phyloP scores from a whole-genome alignment of 805 yeast genomes.

The Starmera dryadoides region DNA sequence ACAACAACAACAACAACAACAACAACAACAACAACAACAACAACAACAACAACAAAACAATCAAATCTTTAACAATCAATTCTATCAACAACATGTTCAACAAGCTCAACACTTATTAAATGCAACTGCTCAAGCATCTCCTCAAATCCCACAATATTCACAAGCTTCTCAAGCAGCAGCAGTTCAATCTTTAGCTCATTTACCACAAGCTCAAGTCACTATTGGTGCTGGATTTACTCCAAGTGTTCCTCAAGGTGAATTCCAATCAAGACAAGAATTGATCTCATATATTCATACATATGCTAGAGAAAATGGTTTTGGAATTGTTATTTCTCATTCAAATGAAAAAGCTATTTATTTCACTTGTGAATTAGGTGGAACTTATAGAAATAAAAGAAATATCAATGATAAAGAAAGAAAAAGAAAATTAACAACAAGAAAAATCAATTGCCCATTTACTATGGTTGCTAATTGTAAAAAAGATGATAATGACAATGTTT shows the following conservation, averaged over 20 bases:
- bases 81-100: neutral
- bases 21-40: no score
- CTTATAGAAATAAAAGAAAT: constrained; percentile 22
- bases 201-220: constrained; percentile 9
- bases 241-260: constrained; percentile 18
- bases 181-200: constrained; percentile 13
- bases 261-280: constrained; percentile 15
- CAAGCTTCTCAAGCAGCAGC: constrained; percentile 9
- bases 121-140: constrained; percentile 1
- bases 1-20: constrained; percentile 1
- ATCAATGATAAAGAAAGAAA: constrained; percentile 23
- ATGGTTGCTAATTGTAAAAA: constrained; percentile 25
- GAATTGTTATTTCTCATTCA: constrained; percentile 24
- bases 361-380: constrained; percentile 24
- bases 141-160: constrained; percentile 1
- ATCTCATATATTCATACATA: constrained; percentile 20
- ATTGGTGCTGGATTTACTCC: constrained; percentile 3
- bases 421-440: constrained; percentile 22
- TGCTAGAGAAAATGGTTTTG: constrained; percentile 23
- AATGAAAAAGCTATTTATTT: constrained; percentile 24
- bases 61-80: neutral
- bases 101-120: neutral
- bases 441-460: constrained; percentile 22
- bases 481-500: constrained; percentile 18
- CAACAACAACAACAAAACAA: constrained; percentile 2